These are phyloP conservation scores for Talaromyces rugulosus DNA, from an alignment of 2,329 filamentous ascomycete species.

Conservation along the genomic window DNA sequence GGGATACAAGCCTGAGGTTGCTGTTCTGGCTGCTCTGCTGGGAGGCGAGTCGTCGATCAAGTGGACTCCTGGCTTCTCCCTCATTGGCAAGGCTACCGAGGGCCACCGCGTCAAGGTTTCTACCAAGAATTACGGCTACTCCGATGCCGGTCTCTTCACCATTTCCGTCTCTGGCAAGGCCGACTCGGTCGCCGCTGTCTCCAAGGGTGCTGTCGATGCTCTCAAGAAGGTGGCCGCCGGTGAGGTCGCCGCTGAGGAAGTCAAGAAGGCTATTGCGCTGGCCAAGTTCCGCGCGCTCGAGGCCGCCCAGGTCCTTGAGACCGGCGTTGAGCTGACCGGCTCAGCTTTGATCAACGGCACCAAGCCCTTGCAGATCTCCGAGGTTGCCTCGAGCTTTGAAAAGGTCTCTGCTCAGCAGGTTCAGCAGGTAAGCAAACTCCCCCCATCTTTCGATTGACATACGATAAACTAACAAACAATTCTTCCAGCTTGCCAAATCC, in stretches of 20 bases:
- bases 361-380: slow-evolving; percentile 78
- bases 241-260: slow-evolving; percentile 73
- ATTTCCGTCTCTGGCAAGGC: slow-evolving; percentile 76
- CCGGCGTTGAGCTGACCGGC: slow-evolving; percentile 78
- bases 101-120: slow-evolving; percentile 62
- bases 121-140: slow-evolving; percentile 80
- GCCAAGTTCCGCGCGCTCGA: slow-evolving; percentile 92
- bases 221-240: slow-evolving; percentile 78
- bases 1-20: slow-evolving; percentile 82
- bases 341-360: slow-evolving; percentile 75
- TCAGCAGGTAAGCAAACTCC: slow-evolving; percentile 65
- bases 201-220: slow-evolving; percentile 71
- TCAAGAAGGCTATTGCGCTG: slow-evolving; percentile 85
- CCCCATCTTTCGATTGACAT: background rate
- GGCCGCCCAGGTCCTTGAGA: slow-evolving; percentile 69
- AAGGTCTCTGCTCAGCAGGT: slow-evolving; percentile 78
- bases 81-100: slow-evolving; percentile 75
- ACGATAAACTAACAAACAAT: slow-evolving; percentile 20
- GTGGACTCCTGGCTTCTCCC: slow-evolving; percentile 89
- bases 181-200: slow-evolving; percentile 66
- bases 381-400: slow-evolving; percentile 73
- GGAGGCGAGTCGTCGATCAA: slow-evolving; percentile 90
- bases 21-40: slow-evolving; percentile 81
- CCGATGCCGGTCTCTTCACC: slow-evolving; percentile 85
- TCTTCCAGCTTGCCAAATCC: slow-evolving; percentile 72